These are phyloP conservation scores for Fistulinella cinereoalba DNA, from an alignment of 1,284 basidiomycete species.

Conservation along the genomic window DNA sequence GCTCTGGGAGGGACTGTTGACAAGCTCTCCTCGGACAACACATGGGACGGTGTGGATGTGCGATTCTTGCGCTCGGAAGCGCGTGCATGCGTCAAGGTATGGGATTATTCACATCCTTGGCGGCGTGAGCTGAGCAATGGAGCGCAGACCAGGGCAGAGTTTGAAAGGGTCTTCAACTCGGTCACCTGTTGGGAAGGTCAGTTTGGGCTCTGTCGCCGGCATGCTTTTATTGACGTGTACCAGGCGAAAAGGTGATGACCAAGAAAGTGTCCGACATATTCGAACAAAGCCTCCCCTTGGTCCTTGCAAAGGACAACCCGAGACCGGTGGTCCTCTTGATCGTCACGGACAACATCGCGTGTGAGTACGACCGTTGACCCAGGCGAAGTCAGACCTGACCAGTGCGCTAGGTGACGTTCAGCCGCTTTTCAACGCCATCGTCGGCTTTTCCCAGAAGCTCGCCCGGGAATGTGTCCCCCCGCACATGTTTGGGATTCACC, in stretches of 20 bases:
- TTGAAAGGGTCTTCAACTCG: slow-evolving; percentile 23
- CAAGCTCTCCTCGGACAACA: slow-evolving; percentile 8
- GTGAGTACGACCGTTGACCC: slow-evolving; percentile 10
- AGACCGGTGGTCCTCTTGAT: slow-evolving; percentile 21
- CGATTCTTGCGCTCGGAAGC: slow-evolving; percentile 18
- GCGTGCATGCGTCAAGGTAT: slow-evolving; percentile 14
- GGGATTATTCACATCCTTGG: background rate
- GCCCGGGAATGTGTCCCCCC: slow-evolving; percentile 7
- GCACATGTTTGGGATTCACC: slow-evolving; percentile 26
- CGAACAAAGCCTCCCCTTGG: slow-evolving; percentile 12
- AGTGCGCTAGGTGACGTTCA: too few relatives aligned
- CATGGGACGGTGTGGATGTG: slow-evolving; percentile 23
- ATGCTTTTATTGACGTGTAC: too few relatives aligned
- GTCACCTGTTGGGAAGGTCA: slow-evolving; percentile 21
- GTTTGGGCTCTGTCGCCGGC: slow-evolving; percentile 3
- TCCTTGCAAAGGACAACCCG: slow-evolving; percentile 2
- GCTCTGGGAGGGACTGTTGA: slow-evolving; percentile 20
- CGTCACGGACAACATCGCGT: slow-evolving; percentile 23
- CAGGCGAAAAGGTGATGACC: slow-evolving; percentile 19
- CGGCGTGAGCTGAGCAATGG: background rate
- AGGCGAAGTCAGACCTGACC: too few relatives aligned
- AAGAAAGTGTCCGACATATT: slow-evolving; percentile 20
- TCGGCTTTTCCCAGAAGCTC: slow-evolving; percentile 11
- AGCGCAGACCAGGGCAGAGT: slow-evolving; percentile 18
- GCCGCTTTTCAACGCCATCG: slow-evolving; percentile 15